Base-by-base conservation (phyloP, 257 asterid species). In the Knoxia roxburghii region DNA sequence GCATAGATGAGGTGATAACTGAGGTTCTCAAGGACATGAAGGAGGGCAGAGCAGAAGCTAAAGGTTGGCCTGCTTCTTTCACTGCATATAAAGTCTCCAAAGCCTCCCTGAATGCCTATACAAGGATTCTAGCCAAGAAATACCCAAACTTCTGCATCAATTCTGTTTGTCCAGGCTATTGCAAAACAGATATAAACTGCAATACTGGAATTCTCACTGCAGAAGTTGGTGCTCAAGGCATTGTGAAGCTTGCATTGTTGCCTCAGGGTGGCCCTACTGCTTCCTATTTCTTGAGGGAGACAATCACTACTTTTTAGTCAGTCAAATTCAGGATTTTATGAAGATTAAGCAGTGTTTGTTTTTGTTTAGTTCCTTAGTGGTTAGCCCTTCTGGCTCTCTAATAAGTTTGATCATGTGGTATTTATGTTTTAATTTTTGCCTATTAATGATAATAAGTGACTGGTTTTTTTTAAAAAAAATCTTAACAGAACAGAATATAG, bases 11-110 rank as follows among this genome's bases (percentile, higher is more conserved):
- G 27, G 72, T 74, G 21, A 13, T 74, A 20, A 56, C 57, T 26
- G 26, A 50, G 2, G 59, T 68, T 41, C 73, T 75, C 20, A 53
- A 27, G 30, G 57, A 70, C 50, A 58, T 64, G 24, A 68, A 75
- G 30, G 74, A 75, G 6, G 71, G 68, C 8, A 10, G 63, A 18
- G 26, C 58, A 43, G 18, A 75, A 68, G 61, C 71, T 33, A 68
- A 75, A 26, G 73, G 78, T 13, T 79, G 83, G 83, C 77, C 83
- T 27, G 3, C 21, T 4, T 2, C 21, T 30, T 2, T 52, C 21
- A 18, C 80, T 8, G 72, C 80, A 23, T 79, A 79, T 35, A 72
- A 37, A 68, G 64, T 79, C n/a, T 79, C 83, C 26, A 79, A 79
- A 58, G 78, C 75, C 0, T 73, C 78, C 35, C 45, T 72, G 5